Conservation (phyloP, 345 rosid genomes). For the Arabidopsis arenosa region DNA sequence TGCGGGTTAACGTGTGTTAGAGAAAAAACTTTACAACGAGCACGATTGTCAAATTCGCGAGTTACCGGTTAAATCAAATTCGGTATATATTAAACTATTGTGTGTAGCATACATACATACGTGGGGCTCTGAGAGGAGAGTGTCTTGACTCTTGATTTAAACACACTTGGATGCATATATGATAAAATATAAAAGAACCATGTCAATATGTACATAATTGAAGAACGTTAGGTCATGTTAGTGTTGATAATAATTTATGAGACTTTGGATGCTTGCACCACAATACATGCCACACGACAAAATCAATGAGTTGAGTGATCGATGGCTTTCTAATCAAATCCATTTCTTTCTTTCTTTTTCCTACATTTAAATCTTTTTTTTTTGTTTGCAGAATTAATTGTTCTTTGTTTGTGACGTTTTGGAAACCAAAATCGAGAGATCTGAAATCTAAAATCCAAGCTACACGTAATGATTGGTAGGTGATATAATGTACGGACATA, state of each 20-base stretch:
- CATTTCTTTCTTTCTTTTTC: neutral
- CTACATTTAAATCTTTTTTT: neutral
- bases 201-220: constrained; percentile 27
- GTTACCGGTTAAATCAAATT: neutral
- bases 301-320: constrained; percentile 38
- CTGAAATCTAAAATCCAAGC: neutral
- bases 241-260: constrained; percentile 33
- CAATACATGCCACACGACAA: constrained; percentile 46
- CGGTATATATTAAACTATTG: constrained; percentile 1
- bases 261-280: constrained; percentile 42
- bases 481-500: neutral
- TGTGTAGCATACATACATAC: constrained; percentile 13
- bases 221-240: constrained; percentile 35
- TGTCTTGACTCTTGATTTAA: constrained; percentile 17
- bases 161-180: constrained; percentile 28
- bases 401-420: neutral
- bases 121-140: constrained; percentile 35
- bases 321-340: constrained; percentile 36
- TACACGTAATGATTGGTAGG: constrained; percentile 16
- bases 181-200: constrained; percentile 5
- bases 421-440: constrained; percentile 7
- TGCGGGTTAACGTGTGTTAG: neutral
- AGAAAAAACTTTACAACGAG: neutral
- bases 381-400: neutral
- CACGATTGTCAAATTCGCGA: no score